Evolutionary conservation across 2,329 filamentous ascomycete species (phyloP), one percentile per base, ranked within the genome.

Genomic region (Hypomyces rosellus): DNA sequence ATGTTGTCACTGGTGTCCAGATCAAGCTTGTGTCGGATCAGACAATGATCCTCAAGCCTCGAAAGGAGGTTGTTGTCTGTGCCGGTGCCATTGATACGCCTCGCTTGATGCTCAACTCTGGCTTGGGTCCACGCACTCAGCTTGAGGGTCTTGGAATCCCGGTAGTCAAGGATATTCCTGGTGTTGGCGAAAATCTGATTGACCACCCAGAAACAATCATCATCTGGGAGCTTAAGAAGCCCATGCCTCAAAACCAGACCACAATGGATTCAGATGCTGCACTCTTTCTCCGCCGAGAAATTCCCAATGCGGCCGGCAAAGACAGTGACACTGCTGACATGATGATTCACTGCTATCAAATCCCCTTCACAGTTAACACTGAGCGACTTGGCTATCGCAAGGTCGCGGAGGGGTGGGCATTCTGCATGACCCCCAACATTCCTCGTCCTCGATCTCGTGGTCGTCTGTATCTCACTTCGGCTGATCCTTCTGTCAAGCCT

Each of bases 331-430:
- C 88, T 49, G 87, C 86, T 56, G 90, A 96, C 64, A 73, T 95
- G 62, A 95, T 95, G 90, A 93, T 93, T 86, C 89, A 95, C 74
- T 95, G 89, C 79, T 95, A 95, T 75, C 90, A 95, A 71, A 95
- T 95, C 59, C 89, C 89, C 48, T 95, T 95, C 72, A 88, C 85
- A 55, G 81, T 90, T 59, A 95, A 95, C 77, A 96, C 89, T 1
- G 73, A 78, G 49, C 84, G 88, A 38, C 78, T 96, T 11, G 89
- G 89, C 58, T 95, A 84, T 63, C 75, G 74, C 39, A 65, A 69
- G 52, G 63, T 77, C 54, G 60, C 79, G 54, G 82, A 91, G 57
- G 86, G 85, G 54, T 86, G 91, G 61, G 89, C 88, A 47, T 95
- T 95, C 75, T 93, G 89, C 80, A 93, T 93, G 85, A 93, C 89